These are phyloP conservation scores for Petunia hybrid DNA, from an alignment of 305 asterid species.

Conservation along the genomic window DNA sequence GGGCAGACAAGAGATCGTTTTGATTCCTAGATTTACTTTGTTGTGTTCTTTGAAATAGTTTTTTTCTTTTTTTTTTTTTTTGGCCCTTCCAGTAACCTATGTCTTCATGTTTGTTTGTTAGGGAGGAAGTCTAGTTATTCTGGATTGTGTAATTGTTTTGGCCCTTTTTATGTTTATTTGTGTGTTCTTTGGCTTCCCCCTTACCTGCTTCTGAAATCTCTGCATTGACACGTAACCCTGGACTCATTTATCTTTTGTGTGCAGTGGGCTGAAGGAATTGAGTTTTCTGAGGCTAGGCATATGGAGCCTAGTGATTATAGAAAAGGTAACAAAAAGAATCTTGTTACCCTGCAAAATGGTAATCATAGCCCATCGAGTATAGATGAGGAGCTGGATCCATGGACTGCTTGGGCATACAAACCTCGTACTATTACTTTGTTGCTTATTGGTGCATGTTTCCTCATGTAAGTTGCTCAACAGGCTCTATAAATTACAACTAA, in stretches of 20 bases:
- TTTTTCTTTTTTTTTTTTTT: neutral
- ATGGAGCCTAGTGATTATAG: slow-evolving; percentile 76
- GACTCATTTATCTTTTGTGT: slow-evolving; percentile 28
- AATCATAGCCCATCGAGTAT: slow-evolving; percentile 41
- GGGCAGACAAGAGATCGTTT: neutral
- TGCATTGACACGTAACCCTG: neutral
- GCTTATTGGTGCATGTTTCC: slow-evolving; percentile 92
- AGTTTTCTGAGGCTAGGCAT: slow-evolving; percentile 38
- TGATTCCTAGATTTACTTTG: neutral
- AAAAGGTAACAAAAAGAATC: slow-evolving; percentile 58
- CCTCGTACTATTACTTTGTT: slow-evolving; percentile 89
- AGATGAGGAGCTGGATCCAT: slow-evolving; percentile 90
- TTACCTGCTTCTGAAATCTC: slow-evolving; percentile 10
- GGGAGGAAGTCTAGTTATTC: neutral
- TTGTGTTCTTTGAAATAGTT: neutral
- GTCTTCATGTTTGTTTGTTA: neutral
- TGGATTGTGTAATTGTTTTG: slow-evolving; percentile 25
- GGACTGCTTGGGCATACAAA: slow-evolving; percentile 99
- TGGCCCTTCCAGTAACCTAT: slow-evolving; percentile 12
- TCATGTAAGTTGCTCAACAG: slow-evolving; percentile 69
- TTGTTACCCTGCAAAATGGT: slow-evolving; percentile 66
- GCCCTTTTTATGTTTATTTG: neutral
- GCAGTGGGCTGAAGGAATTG: slow-evolving; percentile 42
- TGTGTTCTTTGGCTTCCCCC: neutral
- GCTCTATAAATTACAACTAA: neutral